Percentiles rank a stretch among this genome's conserved stretches.
Conservation (phyloP, 2,329 filamentous ascomycete genomes). For the Leptographium lundbergii region DNA sequence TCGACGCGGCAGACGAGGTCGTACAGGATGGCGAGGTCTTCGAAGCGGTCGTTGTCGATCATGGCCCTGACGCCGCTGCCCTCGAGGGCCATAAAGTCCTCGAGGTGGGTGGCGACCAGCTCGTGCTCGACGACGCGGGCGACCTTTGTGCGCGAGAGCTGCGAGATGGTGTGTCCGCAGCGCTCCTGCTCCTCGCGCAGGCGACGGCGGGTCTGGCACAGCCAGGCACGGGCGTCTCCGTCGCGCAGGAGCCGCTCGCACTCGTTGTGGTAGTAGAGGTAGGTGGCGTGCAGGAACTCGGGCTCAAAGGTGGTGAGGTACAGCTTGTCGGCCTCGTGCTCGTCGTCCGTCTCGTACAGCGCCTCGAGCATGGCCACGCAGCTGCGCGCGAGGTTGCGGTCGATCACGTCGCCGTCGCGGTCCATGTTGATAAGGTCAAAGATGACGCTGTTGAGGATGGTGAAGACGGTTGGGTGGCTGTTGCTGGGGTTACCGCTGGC, state of each 20-base stretch:
- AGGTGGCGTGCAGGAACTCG: constrained; percentile 59
- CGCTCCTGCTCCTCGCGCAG: constrained; percentile 71
- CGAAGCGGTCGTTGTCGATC: constrained; percentile 76
- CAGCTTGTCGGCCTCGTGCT: constrained; percentile 66
- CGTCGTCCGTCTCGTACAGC: constrained; percentile 69
- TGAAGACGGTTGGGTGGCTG: constrained; percentile 41
- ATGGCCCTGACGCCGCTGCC: constrained; percentile 74
- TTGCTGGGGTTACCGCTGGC: constrained; percentile 5
- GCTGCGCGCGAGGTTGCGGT: constrained; percentile 68
- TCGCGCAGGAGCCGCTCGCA: constrained; percentile 62
- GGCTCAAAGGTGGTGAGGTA: constrained; percentile 78
- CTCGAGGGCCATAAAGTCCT: constrained; percentile 74
- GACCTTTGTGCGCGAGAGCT: constrained; percentile 60
- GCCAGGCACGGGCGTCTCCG: constrained; percentile 70
- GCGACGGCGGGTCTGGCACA: constrained; percentile 60
- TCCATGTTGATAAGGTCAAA: constrained; percentile 91
- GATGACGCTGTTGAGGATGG: constrained; percentile 68
- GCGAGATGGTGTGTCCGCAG: constrained; percentile 69
- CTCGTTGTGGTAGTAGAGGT: constrained; percentile 62
- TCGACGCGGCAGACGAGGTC: constrained; percentile 69
- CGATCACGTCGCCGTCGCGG: constrained; percentile 76
- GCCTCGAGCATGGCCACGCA: constrained; percentile 83
- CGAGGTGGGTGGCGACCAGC: constrained; percentile 64
- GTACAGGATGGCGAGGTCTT: constrained; percentile 73
- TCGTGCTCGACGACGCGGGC: constrained; percentile 66